phyloP scores from a whole-genome alignment of 2,329 filamentous ascomycete species.

The Leptographium galeiforme region DNA sequence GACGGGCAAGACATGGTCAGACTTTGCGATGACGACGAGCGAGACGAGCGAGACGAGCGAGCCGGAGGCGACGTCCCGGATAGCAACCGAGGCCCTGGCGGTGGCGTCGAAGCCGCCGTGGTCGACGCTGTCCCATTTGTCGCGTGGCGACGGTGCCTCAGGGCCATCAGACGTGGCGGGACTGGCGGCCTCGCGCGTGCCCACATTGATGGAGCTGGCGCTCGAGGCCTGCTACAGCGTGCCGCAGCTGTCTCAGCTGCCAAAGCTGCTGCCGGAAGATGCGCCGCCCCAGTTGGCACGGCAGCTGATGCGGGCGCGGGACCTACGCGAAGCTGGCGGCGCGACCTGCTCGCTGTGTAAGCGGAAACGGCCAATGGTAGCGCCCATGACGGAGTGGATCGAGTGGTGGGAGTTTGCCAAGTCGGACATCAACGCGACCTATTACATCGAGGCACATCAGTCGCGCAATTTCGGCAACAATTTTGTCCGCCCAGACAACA shows the following conservation, averaged over 20 bases:
- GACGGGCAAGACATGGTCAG: background rate
- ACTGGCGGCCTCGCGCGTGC: constrained; percentile 18
- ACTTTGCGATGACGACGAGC: no score
- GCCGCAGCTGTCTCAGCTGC: constrained; percentile 27
- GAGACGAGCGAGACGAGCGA: no score
- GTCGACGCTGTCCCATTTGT: background rate
- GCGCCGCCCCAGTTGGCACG: constrained; percentile 24
- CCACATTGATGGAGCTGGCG: constrained; percentile 37
- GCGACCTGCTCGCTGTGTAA: constrained; percentile 38
- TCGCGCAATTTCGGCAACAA: constrained; percentile 9
- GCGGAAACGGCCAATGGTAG: constrained; percentile 28
- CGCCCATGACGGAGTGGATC: constrained; percentile 43
- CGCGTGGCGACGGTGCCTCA: background rate
- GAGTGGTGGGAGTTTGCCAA: constrained; percentile 41
- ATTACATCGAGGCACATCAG: constrained; percentile 2
- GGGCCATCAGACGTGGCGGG: background rate
- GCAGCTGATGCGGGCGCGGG: constrained; percentile 25
- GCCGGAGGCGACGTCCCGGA: background rate
- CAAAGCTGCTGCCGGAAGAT: constrained; percentile 27
- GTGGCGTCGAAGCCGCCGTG: constrained; percentile 2
- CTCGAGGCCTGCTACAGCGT: constrained; percentile 32
- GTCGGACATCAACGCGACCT: constrained; percentile 1
- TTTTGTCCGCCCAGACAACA: constrained; percentile 6
- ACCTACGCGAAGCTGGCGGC: constrained; percentile 33
- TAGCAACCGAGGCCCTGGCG: constrained; percentile 9